Evolutionary conservation across 2,329 filamentous ascomycete genomes (phyloP), one percentile per base, ranked within the genome.

Genomic region (Cytospora piceicola): DNA sequence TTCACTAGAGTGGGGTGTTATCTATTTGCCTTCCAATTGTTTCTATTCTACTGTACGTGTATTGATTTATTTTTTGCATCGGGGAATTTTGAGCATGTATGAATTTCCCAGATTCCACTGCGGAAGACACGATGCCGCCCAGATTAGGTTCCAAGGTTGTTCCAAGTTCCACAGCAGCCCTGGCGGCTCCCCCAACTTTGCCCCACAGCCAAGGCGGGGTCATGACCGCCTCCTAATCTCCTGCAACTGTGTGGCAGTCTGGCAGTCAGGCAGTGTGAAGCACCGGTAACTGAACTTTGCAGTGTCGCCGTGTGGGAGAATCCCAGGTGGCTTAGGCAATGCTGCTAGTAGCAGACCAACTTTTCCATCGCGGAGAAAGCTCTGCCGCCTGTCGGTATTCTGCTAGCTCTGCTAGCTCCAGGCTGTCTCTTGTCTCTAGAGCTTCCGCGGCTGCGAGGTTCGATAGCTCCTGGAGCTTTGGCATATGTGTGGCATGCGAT

Each of bases 101-200:
- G n/a, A 7, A 7, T 24, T 49, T 49, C n/a, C 11, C 46, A 49
- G 46, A 49, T 49, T 11, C 22, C 46, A 24, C n/a, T 22, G 46
- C 46, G n/a, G 22, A 49, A 49, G n/a, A 24, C 46, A 49, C 46
- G 46, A 49, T 49, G 46, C 46, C n/a, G 46, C n/a, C 22, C 39
- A 49, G 46, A 49, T 49, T 49, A 49, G 22, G 46, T 49, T 49
- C n/a, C 46, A 49, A 24, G 46, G 46, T 9, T 24, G n/a, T 24
- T 9, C 46, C 46, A 24, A 24, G 46, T 49, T 49, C 22, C n/a
- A n/a, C n/a, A n/a, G n/a, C n/a, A 49, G 46, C 46, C 46, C 46
- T 49, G 46, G 36, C 15, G 2, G 5, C 14, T 11, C 20, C 42
- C 42, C n/a, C 42, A 22, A 49, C 17, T 14, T 49, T 49, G n/a